A percentile compares a stretch with the other conserved stretches of the same genome.
Evolutionary conservation across 1,139 yeast genomes (phyloP).

Genomic region (Pichia sp.): DNA sequence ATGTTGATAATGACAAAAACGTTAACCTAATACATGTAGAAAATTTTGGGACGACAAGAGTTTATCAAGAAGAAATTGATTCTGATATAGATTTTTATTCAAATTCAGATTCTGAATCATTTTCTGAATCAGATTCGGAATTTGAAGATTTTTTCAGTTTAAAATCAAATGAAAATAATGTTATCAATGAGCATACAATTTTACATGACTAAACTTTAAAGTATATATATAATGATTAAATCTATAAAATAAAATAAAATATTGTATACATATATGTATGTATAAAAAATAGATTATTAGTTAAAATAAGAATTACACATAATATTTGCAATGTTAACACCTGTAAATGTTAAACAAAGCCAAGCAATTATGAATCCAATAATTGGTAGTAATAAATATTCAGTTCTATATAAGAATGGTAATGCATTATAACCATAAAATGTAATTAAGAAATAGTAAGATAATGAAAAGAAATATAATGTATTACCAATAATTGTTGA

Average conservation of each 20-base stretch:
- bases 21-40: too few species aligned
- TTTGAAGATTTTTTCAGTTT: too few species aligned
- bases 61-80: too few species aligned
- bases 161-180: too few species aligned
- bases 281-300: conserved; percentile 19
- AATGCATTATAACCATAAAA: conserved; percentile 84
- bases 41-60: background rate
- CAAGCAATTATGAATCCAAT: conserved; percentile 54
- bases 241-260: background rate
- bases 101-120: too few species aligned
- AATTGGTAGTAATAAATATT: conserved; percentile 48
- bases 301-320: conserved; percentile 66
- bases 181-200: too few species aligned
- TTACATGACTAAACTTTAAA: too few species aligned
- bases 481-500: conserved; percentile 71
- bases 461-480: conserved; percentile 63
- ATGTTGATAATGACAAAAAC: too few species aligned
- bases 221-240: background rate
- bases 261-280: background rate
- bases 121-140: too few species aligned
- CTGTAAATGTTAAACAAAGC: conserved; percentile 50
- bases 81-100: too few species aligned
- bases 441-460: conserved; percentile 72
- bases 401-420: conserved; percentile 67
- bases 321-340: conserved; percentile 64